Evolutionary conservation across 208 protist species (phyloP), one percentile per base, ranked within the genome.

Genomic region (Lotmaria passim): DNA sequence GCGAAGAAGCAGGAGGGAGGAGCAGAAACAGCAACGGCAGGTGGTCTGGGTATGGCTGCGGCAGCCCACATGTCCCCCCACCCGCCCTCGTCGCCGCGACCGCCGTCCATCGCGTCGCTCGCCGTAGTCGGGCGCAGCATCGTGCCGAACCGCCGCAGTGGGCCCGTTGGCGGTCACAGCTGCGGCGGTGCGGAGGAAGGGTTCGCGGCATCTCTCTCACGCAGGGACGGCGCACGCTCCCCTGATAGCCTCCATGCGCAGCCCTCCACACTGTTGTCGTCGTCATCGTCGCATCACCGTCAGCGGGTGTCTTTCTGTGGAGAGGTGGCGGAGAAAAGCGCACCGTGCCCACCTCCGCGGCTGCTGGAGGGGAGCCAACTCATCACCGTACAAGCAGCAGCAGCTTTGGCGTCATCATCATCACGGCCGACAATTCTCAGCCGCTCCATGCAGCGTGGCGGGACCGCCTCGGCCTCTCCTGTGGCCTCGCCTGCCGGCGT

Each of bases 281-380:
- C 17, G n/a, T 17, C 43, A 48, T 6, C 43, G 17, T 23, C 57
- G 39, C 28, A 24, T 24, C 38, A 63, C 17, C 57, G 57, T 2
- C 57, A 23, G 11, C 57, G 39, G 26, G 57, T 63, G 17, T 65
- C 59, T 2, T 65, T 65, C 44, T 41, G 59, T 31, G 44, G 53
- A 21, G 44, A 65, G 11, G 2, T 65, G 44, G 41, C 41, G n/a
- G 57, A 51, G 11, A 41, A 63, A 4, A 17, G 6, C 26, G 19
- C 43, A 10, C 8, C 19, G 2, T 21, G 1, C 26, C 41, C 57
- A 7, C 26, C 31, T n/a, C 2, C 3, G 56, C 4, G 4, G 56
- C 30, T 19, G 12, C 5, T 4, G 7, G 53, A 24, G 8, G 53
- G 33, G 5, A 26, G 53, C 21, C 4, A 23, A 7, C 11, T 24